Evolutionary conservation across 306 rosid species (phyloP), one percentile per base, ranked within the genome.

Genomic region (Vigna nakashimae): DNA sequence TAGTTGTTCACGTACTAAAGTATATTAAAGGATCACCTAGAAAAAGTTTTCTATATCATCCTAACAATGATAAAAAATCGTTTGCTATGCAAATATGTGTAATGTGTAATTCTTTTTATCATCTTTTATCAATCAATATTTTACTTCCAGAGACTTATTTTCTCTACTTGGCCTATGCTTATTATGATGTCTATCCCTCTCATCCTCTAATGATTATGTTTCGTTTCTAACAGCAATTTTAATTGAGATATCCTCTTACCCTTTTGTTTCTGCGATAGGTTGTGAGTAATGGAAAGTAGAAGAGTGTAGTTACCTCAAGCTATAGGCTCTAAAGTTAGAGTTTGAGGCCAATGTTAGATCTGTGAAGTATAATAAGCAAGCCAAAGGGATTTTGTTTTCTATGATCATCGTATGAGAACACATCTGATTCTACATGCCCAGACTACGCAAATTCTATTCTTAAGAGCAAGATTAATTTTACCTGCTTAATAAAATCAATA

Each of bases 201-300:
- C 9, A 38, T 38, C 43, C 43, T 38, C 9, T 38, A 9, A 6
- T 38, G 7, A 38, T 36, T 59, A 8, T 67, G 73, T 53, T 40
- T 52, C 42, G 56, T 24, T 55, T 12, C 60, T 10, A 77, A 12
- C 3, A n/a, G 11, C 42, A n/a, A 16, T 49, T 58, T 30, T 13
- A 43, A 22, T 26, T 20, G 30, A 46, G 52, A 20, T 59, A 18
- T 13, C 6, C 22, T 24, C 3, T 8, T 30, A 34, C 50, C 50
- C 53, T 4, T 45, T 20, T 80, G 68, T 3, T 51, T 53, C 24
- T 64, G 16, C 26, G 59, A 67, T n/a, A 88, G 90, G 69, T 86
- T 18, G 9, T 82, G 82, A 84, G 87, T 60, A 89, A 89, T 48
- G 92, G 87, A 1, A 89, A 79, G 73, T 89, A 84, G 82, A 89